A percentile compares a stretch with the other conserved stretches of the same genome.
These are phyloP conservation scores for Plantago coronopus DNA, from an alignment of 305 asterid species.

Conservation along the genomic window DNA sequence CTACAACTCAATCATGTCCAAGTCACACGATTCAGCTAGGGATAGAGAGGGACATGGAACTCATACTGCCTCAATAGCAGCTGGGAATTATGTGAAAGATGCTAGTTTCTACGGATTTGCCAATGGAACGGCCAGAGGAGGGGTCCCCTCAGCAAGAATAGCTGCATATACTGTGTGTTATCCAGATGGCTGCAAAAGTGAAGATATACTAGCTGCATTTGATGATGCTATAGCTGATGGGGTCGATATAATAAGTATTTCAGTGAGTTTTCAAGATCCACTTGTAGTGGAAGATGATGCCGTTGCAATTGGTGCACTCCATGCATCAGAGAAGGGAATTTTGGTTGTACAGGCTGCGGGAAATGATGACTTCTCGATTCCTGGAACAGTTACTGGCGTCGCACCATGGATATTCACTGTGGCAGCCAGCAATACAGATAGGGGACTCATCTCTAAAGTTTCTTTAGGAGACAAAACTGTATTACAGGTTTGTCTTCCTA, in stretches of 20 bases:
- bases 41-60: conserved; percentile 41
- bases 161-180: conserved; percentile 34
- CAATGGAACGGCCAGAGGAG: conserved; percentile 41
- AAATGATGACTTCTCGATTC: background rate
- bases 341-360: conserved; percentile 36
- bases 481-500: conserved; percentile 20
- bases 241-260: conserved; percentile 29
- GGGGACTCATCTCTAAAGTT: conserved; percentile 29
- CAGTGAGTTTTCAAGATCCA: conserved; percentile 13
- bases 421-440: conserved; percentile 34
- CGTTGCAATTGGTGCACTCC: conserved; percentile 26
- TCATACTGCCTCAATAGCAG: conserved; percentile 55
- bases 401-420: conserved; percentile 35
- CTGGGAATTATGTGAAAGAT: conserved; percentile 35
- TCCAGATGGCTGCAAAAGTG: background rate
- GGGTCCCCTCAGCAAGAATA: conserved; percentile 45
- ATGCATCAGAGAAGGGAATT: conserved; percentile 30
- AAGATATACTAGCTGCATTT: conserved; percentile 29
- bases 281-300: background rate
- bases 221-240: conserved; percentile 42
- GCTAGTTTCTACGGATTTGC: conserved; percentile 37
- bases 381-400: background rate
- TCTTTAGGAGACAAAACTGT: conserved; percentile 28
- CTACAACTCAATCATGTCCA: background rate
- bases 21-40: conserved; percentile 14